Conservation (phyloP, 805 yeast species). For the Schwanniomyces occidentalis region DNA sequence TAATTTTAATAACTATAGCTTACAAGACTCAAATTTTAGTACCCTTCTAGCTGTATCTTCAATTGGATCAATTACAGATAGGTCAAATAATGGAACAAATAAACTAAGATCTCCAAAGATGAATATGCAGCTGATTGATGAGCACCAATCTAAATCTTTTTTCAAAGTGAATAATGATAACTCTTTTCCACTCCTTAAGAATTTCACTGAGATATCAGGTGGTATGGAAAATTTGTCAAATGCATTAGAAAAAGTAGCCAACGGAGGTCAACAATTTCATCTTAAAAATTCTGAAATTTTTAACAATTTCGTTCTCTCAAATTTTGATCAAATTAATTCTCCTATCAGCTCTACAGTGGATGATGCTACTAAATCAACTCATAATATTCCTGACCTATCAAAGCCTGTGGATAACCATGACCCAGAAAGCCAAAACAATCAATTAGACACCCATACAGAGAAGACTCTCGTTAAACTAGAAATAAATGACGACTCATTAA, state of each 20-base stretch:
- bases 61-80: no score
- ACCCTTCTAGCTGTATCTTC: neutral
- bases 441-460: no score
- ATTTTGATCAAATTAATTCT: conserved; percentile 1
- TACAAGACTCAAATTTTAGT: neutral
- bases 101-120: no score
- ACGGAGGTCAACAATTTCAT: conserved; percentile 25
- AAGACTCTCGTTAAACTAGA: no score
- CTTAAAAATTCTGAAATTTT: conserved; percentile 28
- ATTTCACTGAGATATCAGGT: conserved; percentile 15
- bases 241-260: conserved; percentile 25
- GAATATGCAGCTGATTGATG: no score
- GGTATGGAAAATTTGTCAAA: conserved; percentile 27
- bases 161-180: no score
- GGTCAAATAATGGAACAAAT: no score
- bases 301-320: conserved; percentile 21
- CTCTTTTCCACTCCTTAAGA: neutral
- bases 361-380: neutral
- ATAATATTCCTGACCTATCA: neutral
- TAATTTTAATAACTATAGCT: neutral
- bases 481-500: conserved; percentile 1
- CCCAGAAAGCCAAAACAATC: no score
- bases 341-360: no score
- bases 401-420: neutral
- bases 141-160: no score